These are phyloP conservation scores for Puya raimondii DNA, from an alignment of 176 grass and related monocot genomes.

Conservation along the genomic window DNA sequence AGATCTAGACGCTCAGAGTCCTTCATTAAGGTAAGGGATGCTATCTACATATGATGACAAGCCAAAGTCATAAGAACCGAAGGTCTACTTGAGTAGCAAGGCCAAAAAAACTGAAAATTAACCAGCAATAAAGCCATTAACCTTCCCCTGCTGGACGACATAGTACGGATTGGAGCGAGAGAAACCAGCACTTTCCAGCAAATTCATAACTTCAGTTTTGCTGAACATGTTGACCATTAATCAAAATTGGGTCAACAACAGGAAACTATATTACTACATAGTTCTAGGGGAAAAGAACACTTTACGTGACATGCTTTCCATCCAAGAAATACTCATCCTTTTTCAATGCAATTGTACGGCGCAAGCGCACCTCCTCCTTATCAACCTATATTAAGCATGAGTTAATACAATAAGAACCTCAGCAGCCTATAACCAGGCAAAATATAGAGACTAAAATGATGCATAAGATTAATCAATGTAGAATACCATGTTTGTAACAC, in stretches of 20 bases:
- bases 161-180: slow-evolving; percentile 99
- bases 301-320: slow-evolving; percentile 85
- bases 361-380: slow-evolving; percentile 89
- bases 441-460: too few relatives aligned
- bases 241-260: slow-evolving; percentile 17
- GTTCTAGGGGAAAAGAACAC: slow-evolving; percentile 22
- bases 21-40: slow-evolving; percentile 97
- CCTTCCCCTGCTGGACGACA: slow-evolving; percentile 98
- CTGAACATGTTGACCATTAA: slow-evolving; percentile 22
- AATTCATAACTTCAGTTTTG: slow-evolving; percentile 99
- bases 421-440: not conserved
- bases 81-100: not conserved
- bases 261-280: slow-evolving; percentile 2
- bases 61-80: slow-evolving; percentile 10
- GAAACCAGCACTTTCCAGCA: slow-evolving; percentile 98
- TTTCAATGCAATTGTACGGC: slow-evolving; percentile 79
- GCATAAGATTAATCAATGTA: too few relatives aligned
- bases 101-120: slow-evolving; percentile 15
- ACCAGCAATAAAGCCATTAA: slow-evolving; percentile 23
- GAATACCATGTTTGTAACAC: too few relatives aligned
- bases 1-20: slow-evolving; percentile 95
- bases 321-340: slow-evolving; percentile 99
- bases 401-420: not conserved
- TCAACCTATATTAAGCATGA: slow-evolving; percentile 48
- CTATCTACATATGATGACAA: slow-evolving; percentile 54